These are phyloP conservation scores for Pseudogymnoascus sp. DNA, from an alignment of 2,329 filamentous ascomycete species.

Conservation along the genomic window DNA sequence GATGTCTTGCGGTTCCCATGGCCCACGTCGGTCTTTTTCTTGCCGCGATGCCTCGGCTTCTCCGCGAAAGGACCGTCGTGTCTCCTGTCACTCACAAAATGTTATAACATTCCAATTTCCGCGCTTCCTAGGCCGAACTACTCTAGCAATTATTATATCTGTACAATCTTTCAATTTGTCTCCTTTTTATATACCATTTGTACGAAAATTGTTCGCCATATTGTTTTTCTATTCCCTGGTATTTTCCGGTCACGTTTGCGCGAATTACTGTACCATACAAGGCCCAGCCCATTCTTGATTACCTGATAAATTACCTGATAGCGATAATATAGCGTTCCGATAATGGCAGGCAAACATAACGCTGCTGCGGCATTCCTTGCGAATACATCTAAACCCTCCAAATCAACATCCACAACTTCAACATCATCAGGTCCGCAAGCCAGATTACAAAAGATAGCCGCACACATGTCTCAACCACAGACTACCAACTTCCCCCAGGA, in stretches of 20 bases:
- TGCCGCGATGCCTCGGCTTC: slow-evolving; percentile 7
- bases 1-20: not conserved
- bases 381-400: slow-evolving; percentile 10
- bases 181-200: slow-evolving; percentile 7
- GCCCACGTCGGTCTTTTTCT: not conserved
- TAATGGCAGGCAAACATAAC: not conserved
- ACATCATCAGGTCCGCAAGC: slow-evolving; percentile 37
- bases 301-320: slow-evolving; percentile 9
- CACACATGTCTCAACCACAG: slow-evolving; percentile 55
- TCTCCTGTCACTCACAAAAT: not conserved
- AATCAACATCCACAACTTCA: slow-evolving; percentile 8
- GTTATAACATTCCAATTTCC: slow-evolving; percentile 4
- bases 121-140: not conserved
- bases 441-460: slow-evolving; percentile 55
- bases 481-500: slow-evolving; percentile 67
- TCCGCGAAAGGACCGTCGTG: not conserved
- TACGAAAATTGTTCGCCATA: slow-evolving; percentile 2
- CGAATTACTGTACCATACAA: slow-evolving; percentile 8
- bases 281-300: not conserved
- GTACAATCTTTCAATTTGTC: slow-evolving; percentile 2
- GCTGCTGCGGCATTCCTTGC: not conserved
- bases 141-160: not conserved
- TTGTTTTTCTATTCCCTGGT: not conserved
- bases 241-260: not conserved
- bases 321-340: slow-evolving; percentile 6